Base-by-base conservation (phyloP, 768 basidiomycete genomes). In the Leccinellum luteum region DNA sequence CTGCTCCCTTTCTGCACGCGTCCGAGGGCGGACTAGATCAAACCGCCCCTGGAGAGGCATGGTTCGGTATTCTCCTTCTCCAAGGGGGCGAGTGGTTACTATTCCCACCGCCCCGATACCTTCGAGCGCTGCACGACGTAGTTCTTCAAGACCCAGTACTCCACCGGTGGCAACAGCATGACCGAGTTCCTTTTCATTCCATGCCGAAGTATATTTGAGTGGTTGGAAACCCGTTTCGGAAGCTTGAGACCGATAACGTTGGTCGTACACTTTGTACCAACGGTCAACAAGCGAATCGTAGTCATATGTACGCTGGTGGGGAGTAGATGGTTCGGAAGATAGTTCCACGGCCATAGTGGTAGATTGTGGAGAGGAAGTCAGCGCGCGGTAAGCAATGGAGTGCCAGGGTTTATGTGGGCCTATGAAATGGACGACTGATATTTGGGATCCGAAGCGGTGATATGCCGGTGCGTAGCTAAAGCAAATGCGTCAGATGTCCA, bases 381-480 rank as follows among this genome's bases (percentile, higher is more conserved):
- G 86, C 10, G 86, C 77, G 31, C 92, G 86, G 71, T 80, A 85
- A 48, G 83, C 71, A 51, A 94, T 78, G 17, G 85, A 82, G 51
- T 85, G 79, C 96, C 97, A 99, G 14, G 97, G 96, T 75, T 99
- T 99, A 73, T 92, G 84, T n/a, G 85, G 81, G 15, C 96, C 96
- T 64, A 98, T 98, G 67, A 97, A 98, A 73, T 98, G 94, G 58
- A 97, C 82, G 56, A 85, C 87, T 48, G 85, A 84, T 71, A 95
- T 95, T 64, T 88, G 81, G 45, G 90, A 84, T 32, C 94, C 94
- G 67, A 90, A 98, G 41, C 95, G 90, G 70, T 90, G 87, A 72
- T 97, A 98, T 13, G 97, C 97, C 56, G 97, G 97, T 6, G 94
- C 94, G 76, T 98, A 99, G 52, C 92, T 95, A 58, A 54, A 55